Percentiles rank a stretch among this genome's conserved stretches.
phyloP scores from a whole-genome alignment of 306 rosid species.

The Morella rubra region DNA sequence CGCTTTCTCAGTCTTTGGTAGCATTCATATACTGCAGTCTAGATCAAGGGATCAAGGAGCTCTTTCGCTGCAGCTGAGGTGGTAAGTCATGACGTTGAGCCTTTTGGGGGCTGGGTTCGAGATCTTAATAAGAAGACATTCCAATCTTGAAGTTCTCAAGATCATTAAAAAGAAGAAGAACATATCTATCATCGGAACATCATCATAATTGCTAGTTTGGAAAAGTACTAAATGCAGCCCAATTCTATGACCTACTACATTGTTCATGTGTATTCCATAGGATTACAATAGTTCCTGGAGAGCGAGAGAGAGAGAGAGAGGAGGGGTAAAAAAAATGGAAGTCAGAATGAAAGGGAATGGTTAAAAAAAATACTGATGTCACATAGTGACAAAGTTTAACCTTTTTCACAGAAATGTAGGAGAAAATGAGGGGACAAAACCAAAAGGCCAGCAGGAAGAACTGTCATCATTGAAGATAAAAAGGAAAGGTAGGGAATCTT shows the following conservation, averaged over 20 bases:
- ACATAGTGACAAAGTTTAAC: conserved; percentile 72
- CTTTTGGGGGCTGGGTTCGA: no score
- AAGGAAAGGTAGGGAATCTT: conserved; percentile 82
- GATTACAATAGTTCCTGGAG: conserved; percentile 37
- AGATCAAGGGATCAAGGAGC: background rate
- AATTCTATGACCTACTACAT: background rate
- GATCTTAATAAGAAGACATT: background rate
- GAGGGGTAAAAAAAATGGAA: conserved; percentile 10
- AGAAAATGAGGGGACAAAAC: conserved; percentile 66
- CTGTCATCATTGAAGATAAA: conserved; percentile 76
- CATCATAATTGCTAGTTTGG: background rate
- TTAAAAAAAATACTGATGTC: conserved; percentile 59
- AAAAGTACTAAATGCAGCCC: background rate
- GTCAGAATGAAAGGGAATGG: conserved; percentile 37
- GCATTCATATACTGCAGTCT: background rate
- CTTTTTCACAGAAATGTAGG: conserved; percentile 99
- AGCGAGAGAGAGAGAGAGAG: conserved; percentile 4
- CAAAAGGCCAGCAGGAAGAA: conserved; percentile 63
- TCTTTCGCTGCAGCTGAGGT: background rate
- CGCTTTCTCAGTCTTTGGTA: background rate
- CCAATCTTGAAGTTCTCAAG: background rate
- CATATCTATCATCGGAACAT: background rate
- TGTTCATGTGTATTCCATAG: conserved; percentile 9
- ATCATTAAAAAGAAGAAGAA: background rate
- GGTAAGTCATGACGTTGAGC: no score